These are phyloP conservation scores for Penicillium vulpinum DNA, from an alignment of 2,329 filamentous ascomycete species.

Conservation along the genomic window DNA sequence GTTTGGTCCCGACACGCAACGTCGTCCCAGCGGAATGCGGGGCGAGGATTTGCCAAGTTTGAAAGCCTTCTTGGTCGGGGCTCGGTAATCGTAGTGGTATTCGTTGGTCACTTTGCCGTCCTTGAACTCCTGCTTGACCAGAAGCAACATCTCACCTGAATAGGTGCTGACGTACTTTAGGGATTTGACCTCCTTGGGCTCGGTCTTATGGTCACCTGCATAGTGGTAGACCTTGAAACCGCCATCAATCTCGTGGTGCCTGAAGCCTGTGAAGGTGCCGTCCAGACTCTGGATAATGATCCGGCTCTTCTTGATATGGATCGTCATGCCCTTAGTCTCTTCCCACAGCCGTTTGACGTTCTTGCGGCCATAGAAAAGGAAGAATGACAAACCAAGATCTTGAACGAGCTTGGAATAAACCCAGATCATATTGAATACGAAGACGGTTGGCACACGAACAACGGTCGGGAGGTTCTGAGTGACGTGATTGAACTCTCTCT, in stretches of 20 bases:
- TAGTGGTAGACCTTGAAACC: conserved; percentile 45
- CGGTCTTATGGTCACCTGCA: conserved; percentile 44
- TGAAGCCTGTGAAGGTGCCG: conserved; percentile 53
- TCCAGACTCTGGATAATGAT: conserved; percentile 51
- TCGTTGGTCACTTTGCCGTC: conserved; percentile 46
- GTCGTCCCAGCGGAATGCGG: conserved; percentile 49
- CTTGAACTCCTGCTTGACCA: conserved; percentile 48
- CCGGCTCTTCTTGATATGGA: conserved; percentile 49
- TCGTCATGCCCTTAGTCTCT: conserved; percentile 51
- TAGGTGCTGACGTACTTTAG: conserved; percentile 53
- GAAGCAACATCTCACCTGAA: conserved; percentile 48
- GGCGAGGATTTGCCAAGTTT: conserved; percentile 26
- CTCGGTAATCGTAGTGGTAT: conserved; percentile 51
- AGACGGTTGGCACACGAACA: conserved; percentile 40
- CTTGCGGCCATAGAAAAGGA: conserved; percentile 52
- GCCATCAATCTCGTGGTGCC: conserved; percentile 40
- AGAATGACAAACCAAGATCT: conserved; percentile 47
- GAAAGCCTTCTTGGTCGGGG: conserved; percentile 26
- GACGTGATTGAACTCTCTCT: conserved; percentile 52
- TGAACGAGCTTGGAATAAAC: conserved; percentile 49
- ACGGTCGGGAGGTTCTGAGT: conserved; percentile 37
- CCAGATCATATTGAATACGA: conserved; percentile 51
- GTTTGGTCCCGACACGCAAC: conserved; percentile 49
- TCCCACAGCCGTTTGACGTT: conserved; percentile 51
- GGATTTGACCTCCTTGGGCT: conserved; percentile 45